Percentiles rank a stretch among this genome's conserved stretches.
Evolutionary conservation across 192 early-diverging fungal genomes (phyloP).

Genomic region (Piromyces finnis): DNA sequence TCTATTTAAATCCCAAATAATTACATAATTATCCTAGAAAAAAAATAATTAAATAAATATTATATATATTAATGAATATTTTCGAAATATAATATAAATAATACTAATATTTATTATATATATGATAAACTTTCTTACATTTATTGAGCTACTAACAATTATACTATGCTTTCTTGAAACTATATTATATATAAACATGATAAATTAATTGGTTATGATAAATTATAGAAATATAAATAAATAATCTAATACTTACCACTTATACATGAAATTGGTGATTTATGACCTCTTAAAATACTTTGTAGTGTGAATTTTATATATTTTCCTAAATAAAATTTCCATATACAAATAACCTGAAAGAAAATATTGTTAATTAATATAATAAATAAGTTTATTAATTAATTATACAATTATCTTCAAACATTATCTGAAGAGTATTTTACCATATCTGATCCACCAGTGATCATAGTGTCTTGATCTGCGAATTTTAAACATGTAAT

Average conservation of each 20-base stretch:
- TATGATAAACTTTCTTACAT: constrained; percentile 5
- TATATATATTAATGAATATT: too few species aligned
- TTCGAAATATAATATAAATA: too few species aligned
- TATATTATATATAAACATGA: too few species aligned
- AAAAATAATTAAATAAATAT: too few species aligned
- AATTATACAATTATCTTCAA: too few species aligned
- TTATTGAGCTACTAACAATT: constrained; percentile 32
- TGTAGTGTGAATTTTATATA: constrained; percentile 20
- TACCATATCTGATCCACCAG: constrained; percentile 32
- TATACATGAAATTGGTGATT: constrained; percentile 17
- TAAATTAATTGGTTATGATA: too few species aligned
- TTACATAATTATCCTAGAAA: constrained; percentile 31
- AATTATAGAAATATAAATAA: too few species aligned
- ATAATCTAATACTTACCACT: background rate
- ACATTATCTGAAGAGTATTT: background rate
- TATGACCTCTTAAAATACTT: constrained; percentile 38
- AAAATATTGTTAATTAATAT: too few species aligned
- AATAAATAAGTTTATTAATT: too few species aligned
- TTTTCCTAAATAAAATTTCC: constrained; percentile 25
- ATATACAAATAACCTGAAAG: constrained; percentile 34
- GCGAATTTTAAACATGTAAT: constrained; percentile 38
- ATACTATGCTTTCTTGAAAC: constrained; percentile 36
- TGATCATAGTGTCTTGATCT: constrained; percentile 35
- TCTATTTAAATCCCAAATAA: constrained; percentile 48
- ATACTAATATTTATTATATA: too few species aligned